Percentiles rank a stretch among this genome's conserved stretches.
phyloP scores from a whole-genome alignment of 116 monocot genomes.

The Phalaenopsis hybrid region DNA sequence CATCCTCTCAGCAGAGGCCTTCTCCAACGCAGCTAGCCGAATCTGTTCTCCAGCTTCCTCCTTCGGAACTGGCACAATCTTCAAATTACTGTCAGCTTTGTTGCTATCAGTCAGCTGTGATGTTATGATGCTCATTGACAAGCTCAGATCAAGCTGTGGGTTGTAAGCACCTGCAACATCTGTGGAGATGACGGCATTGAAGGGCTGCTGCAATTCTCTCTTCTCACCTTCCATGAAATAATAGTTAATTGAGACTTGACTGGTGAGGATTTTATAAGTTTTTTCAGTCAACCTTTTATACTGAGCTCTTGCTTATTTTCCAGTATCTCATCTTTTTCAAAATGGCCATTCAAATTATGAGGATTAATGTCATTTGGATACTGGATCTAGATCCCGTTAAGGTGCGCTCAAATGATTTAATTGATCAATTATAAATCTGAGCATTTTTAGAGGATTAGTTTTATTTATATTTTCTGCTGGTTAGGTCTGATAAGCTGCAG shows the following conservation, averaged over 20 bases:
- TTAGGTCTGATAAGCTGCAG: background rate
- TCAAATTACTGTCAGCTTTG: constrained; percentile 12
- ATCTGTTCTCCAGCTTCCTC: constrained; percentile 47
- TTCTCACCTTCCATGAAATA: constrained; percentile 29
- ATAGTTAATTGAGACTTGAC: no score
- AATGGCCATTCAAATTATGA: background rate
- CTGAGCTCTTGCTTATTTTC: no score
- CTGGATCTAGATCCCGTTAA: no score
- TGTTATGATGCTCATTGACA: constrained; percentile 43
- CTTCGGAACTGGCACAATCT: constrained; percentile 29
- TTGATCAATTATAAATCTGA: background rate
- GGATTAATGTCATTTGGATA: background rate
- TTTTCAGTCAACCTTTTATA: background rate
- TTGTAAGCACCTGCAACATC: background rate
- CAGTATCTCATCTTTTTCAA: no score
- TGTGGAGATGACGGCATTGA: no score
- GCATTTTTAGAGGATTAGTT: background rate
- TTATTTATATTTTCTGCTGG: background rate
- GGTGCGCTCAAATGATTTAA: background rate
- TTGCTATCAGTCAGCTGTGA: constrained; percentile 5
- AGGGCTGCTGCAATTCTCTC: constrained; percentile 36
- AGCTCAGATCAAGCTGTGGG: constrained; percentile 36
- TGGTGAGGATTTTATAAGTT: background rate
- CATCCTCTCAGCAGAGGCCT: constrained; percentile 52
- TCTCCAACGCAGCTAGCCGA: constrained; percentile 38